A percentile compares a stretch with the other conserved stretches of the same genome.
These are phyloP conservation scores for Phytophthora colocasiae DNA, from an alignment of 352 stramenopile species.

Conservation along the genomic window DNA sequence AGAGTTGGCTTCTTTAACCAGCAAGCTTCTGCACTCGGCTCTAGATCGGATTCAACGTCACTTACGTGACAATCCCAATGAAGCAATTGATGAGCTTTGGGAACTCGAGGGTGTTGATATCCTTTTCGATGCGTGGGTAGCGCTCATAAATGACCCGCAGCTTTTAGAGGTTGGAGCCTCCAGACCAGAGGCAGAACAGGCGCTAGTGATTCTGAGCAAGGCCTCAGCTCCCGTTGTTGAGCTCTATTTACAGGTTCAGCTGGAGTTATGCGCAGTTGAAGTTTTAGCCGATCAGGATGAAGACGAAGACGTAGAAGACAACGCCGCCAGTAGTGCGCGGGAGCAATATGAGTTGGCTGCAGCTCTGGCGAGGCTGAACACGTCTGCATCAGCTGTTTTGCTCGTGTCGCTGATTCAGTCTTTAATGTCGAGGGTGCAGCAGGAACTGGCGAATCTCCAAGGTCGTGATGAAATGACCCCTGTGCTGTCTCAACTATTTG, in stretches of 20 bases:
- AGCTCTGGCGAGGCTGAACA: slow-evolving; percentile 72
- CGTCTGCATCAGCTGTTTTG: slow-evolving; percentile 54
- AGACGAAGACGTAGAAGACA: slow-evolving; percentile 87
- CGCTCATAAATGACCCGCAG: slow-evolving; percentile 67
- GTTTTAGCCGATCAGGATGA: slow-evolving; percentile 77
- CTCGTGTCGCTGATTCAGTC: slow-evolving; percentile 70
- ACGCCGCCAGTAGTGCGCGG: slow-evolving; percentile 59
- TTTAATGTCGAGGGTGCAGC: slow-evolving; percentile 56
- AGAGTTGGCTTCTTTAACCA: slow-evolving; percentile 73
- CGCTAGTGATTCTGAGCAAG: slow-evolving; percentile 57
- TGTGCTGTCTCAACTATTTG: slow-evolving; percentile 68
- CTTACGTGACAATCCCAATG: slow-evolving; percentile 45
- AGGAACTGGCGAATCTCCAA: slow-evolving; percentile 48
- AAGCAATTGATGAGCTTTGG: slow-evolving; percentile 81
- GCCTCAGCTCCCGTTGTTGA: slow-evolving; percentile 71
- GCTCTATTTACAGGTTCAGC: slow-evolving; percentile 78
- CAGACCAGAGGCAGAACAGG: slow-evolving; percentile 39
- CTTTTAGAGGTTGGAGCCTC: slow-evolving; percentile 47
- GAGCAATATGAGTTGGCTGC: slow-evolving; percentile 82
- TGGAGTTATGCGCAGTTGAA: slow-evolving; percentile 75
- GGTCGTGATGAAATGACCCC: slow-evolving; percentile 64
- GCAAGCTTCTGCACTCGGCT: slow-evolving; percentile 72
- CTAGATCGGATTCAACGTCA: slow-evolving; percentile 72
- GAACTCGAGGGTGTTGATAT: slow-evolving; percentile 84
- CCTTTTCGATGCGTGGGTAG: slow-evolving; percentile 83